Evolutionary conservation across 805 yeast genomes (phyloP).

Genomic region (Candida orba): DNA sequence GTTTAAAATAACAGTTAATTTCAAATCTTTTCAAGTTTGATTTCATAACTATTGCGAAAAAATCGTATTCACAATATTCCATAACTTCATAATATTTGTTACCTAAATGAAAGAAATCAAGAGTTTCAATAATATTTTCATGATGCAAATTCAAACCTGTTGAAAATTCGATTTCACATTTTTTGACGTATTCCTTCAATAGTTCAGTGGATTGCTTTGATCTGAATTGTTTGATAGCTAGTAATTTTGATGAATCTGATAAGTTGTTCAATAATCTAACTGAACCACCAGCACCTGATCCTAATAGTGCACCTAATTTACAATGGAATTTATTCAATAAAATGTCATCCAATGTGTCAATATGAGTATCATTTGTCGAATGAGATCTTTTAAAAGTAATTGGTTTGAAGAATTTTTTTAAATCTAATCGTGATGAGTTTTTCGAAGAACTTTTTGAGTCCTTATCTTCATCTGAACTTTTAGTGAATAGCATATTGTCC

Average conservation of each 20-base stretch:
- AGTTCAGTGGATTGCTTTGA: constrained; percentile 64
- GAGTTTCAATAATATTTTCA: constrained; percentile 72
- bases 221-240: constrained; percentile 81
- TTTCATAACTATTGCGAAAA: constrained; percentile 82
- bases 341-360: constrained; percentile 41
- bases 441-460: background rate
- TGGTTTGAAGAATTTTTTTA: constrained; percentile 20
- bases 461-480: background rate
- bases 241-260: constrained; percentile 51
- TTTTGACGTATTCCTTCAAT: constrained; percentile 72
- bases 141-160: constrained; percentile 78
- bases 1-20: constrained; percentile 75
- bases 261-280: constrained; percentile 67
- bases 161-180: constrained; percentile 84
- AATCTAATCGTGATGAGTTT: constrained; percentile 11
- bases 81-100: constrained; percentile 71
- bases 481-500: background rate
- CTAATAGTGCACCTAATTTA: constrained; percentile 64
- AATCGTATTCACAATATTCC: constrained; percentile 83
- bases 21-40: constrained; percentile 77
- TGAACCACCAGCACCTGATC: constrained; percentile 86
- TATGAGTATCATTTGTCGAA: constrained; percentile 1
- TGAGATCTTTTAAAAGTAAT: constrained; percentile 11
- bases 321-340: constrained; percentile 54
- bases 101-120: constrained; percentile 43